phyloP scores from a whole-genome alignment of 805 yeast genomes.

The Kodamaea laetipori region DNA sequence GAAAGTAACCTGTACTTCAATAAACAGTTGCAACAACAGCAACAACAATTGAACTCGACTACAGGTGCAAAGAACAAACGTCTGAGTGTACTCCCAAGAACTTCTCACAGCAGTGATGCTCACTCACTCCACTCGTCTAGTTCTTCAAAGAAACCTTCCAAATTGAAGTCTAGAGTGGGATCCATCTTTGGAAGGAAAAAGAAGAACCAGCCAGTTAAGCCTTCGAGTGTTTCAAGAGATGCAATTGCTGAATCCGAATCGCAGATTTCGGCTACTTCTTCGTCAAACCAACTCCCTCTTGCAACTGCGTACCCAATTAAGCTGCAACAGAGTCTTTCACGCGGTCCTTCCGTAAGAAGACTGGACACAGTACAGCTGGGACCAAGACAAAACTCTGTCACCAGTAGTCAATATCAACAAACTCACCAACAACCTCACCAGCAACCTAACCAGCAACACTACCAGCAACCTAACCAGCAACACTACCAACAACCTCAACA shows the following conservation, averaged over 20 bases:
- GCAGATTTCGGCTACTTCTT: conserved; percentile 20
- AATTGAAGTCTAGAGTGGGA: conserved; percentile 70
- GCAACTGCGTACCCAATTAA: not conserved
- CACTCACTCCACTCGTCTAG: conserved; percentile 17
- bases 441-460: not conserved
- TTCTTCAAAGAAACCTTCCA: conserved; percentile 32
- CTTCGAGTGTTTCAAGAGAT: conserved; percentile 18
- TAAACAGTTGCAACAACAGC: conserved; percentile 17
- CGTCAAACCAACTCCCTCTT: conserved; percentile 15
- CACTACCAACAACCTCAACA: not conserved
- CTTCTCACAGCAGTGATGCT: conserved; percentile 10
- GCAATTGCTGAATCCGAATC: conserved; percentile 40
- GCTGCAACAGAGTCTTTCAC: conserved; percentile 13
- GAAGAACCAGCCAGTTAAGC: conserved; percentile 39
- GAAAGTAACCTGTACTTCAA: conserved; percentile 12
- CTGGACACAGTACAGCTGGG: conserved; percentile 9
- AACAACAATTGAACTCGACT: conserved; percentile 11
- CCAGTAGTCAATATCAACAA: conserved; percentile 2
- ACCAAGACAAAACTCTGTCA: conserved; percentile 1
- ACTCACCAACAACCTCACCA: conserved; percentile 1
- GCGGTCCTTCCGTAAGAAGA: conserved; percentile 17
- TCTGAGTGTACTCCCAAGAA: conserved; percentile 10
- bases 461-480: too few relatives aligned
- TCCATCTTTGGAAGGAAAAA: conserved; percentile 67
- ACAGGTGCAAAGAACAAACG: conserved; percentile 9